Base-by-base conservation (phyloP, 768 basidiomycete species). In the Trametes cingulata region DNA sequence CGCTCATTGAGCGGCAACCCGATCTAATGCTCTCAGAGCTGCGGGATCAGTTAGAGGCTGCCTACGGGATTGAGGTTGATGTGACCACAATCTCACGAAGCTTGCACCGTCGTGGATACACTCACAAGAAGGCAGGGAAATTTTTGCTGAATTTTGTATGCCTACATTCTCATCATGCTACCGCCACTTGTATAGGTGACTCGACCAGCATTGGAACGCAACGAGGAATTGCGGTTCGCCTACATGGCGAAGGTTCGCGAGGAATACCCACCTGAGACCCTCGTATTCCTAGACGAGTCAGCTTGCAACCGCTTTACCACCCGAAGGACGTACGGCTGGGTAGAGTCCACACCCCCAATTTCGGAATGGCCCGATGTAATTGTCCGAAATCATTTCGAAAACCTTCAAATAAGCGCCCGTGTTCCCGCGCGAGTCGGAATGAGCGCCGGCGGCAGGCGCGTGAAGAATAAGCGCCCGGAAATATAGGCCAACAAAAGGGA, bases 231-330 rank as follows among this genome's bases (percentile, higher is more conserved):
- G 7, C 53, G 52, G 1, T 15, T 36, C 14, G 58, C 17, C 27
- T 67, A 64, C 43, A 47, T 50, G 45, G 24, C 53, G 3, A 25
- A 27, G 15, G 24, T 67, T 4, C 61, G 55, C 15, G 62, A 60
- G 47, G 19, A 63, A 20, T 70, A 61, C 45, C 20, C 24, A 3
- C 39, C 69, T 1, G 60, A 65, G 3, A 63, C 65, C 24, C 69
- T 71, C 9, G 68, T 76, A 2, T 76, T 76, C 52, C 66, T 75
- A 1, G 76, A 78, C 54, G 76, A 77, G 53, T 71, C 67, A 52
- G 65, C 69, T 5, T 74, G 68, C 61, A 72, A 75, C 55, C 64
- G 68, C 2, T 61, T 60, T 9, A 73, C 69, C 3, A 58, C 63
- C 1, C 60, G 62, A 15, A 52, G 69, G 3, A 50, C 53, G 19